These are phyloP conservation scores for Eucalyptus polybractea DNA, from an alignment of 345 rosid species.

Conservation along the genomic window DNA sequence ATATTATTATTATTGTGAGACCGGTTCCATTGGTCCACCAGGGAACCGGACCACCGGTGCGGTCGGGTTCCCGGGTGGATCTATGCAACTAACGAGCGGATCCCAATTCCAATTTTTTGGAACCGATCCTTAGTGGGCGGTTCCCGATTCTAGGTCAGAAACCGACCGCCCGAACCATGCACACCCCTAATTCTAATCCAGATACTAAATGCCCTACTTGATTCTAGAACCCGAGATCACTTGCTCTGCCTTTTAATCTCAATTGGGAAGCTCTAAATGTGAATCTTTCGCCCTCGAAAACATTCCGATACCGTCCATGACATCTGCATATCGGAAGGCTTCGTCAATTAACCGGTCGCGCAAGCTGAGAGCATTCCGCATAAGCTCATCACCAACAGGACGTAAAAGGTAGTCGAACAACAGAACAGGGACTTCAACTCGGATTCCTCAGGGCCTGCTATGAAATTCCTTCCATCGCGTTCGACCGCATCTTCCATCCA, in stretches of 20 bases:
- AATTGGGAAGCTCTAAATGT: neutral
- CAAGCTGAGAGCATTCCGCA: neutral
- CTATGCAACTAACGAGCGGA: no score
- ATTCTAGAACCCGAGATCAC: neutral
- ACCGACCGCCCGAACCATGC: fast-evolving
- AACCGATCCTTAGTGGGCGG: fast-evolving
- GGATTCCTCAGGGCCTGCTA: neutral
- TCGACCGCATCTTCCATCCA: neutral
- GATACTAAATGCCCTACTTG: neutral
- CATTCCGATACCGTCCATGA: neutral
- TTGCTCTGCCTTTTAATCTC: neutral
- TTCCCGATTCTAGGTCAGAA: fast-evolving
- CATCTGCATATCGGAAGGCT: neutral
- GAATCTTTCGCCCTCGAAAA: neutral
- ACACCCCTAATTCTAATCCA: neutral
- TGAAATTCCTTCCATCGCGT: neutral
- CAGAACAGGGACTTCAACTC: neutral
- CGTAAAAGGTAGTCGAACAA: neutral
- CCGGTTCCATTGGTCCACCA: fast-evolving
- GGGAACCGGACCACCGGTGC: fast-evolving
- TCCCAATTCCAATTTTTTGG: no score
- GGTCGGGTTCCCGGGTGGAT: fast-evolving
- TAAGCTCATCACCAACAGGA: neutral
- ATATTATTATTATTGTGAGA: no score
- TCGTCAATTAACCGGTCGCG: neutral